Conservation (phyloP, 257 asterid genomes). For the Solanum lignicaule region DNA sequence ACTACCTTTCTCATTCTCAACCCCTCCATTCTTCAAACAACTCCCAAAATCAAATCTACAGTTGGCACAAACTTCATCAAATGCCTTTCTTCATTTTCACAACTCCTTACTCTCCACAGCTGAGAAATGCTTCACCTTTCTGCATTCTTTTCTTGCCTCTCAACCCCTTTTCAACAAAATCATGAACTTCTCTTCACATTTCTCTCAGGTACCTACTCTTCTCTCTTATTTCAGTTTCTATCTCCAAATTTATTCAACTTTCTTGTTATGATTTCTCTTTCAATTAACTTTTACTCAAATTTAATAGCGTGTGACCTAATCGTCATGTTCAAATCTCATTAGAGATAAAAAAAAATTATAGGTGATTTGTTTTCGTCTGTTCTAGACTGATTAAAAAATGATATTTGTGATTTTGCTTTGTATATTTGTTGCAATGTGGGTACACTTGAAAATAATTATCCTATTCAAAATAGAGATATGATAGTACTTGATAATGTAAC, state of each 20-base stretch:
- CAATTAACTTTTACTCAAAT: background rate
- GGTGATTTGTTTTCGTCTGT: background rate
- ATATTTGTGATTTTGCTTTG: background rate
- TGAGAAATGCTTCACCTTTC: conserved; percentile 20
- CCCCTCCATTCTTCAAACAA: conserved; percentile 33
- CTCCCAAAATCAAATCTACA: conserved; percentile 25
- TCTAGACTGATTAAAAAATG: background rate
- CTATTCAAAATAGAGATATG: background rate
- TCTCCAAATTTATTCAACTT: background rate
- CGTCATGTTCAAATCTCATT: background rate
- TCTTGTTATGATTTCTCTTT: background rate
- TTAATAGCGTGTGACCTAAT: background rate
- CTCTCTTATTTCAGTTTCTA: background rate
- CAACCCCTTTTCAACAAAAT: conserved; percentile 35
- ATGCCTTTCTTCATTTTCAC: conserved; percentile 30
- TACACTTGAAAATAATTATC: background rate
- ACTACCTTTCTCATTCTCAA: conserved; percentile 34
- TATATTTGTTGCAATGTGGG: background rate
- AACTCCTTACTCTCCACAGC: conserved; percentile 24
- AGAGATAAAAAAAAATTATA: background rate
- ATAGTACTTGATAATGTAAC: background rate
- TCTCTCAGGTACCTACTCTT: conserved; percentile 31
- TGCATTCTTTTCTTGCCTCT: conserved; percentile 27
- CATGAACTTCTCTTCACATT: conserved; percentile 27
- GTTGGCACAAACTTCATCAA: conserved; percentile 23